A percentile compares a stretch with the other conserved stretches of the same genome.
Conservation (phyloP, 1,139 yeast species). For the Candida frijolesensis region DNA sequence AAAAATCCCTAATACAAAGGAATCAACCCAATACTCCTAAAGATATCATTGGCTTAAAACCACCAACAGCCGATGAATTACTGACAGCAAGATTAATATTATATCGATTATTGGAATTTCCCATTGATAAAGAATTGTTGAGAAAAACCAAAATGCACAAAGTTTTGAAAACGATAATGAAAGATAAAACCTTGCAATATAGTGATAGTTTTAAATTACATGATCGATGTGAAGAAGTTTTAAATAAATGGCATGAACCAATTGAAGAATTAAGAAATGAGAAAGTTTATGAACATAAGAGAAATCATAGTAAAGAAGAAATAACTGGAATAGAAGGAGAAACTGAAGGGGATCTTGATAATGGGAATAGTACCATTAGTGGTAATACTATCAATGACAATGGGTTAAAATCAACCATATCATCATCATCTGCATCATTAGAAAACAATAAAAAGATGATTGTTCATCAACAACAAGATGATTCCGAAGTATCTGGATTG, state of each 20-base stretch:
- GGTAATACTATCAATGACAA: background rate
- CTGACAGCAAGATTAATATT: slow-evolving; percentile 54
- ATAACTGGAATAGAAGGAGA: background rate
- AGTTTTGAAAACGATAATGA: slow-evolving; percentile 51
- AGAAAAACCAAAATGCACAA: slow-evolving; percentile 57
- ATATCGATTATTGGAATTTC: slow-evolving; percentile 50
- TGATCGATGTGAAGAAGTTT: slow-evolving; percentile 44
- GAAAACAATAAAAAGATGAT: background rate
- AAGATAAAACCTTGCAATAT: slow-evolving; percentile 43
- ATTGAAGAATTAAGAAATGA: slow-evolving; percentile 40
- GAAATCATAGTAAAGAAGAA: slow-evolving; percentile 8
- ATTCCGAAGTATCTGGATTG: slow-evolving; percentile 34
- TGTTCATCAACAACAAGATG: slow-evolving; percentile 22
- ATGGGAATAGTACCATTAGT: background rate
- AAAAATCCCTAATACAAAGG: slow-evolving; percentile 47
- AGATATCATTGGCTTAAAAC: slow-evolving; percentile 34
- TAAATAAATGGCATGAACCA: slow-evolving; percentile 46
- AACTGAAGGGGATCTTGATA: background rate
- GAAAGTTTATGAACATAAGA: slow-evolving; percentile 22
- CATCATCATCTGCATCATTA: background rate
- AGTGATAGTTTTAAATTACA: slow-evolving; percentile 52
- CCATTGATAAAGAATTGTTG: slow-evolving; percentile 56
- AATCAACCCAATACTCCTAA: slow-evolving; percentile 43
- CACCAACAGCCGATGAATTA: slow-evolving; percentile 57
- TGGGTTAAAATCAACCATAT: background rate